These are phyloP conservation scores for Colletotrichum paranaense DNA, from an alignment of 2,329 filamentous ascomycete genomes.

Conservation along the genomic window DNA sequence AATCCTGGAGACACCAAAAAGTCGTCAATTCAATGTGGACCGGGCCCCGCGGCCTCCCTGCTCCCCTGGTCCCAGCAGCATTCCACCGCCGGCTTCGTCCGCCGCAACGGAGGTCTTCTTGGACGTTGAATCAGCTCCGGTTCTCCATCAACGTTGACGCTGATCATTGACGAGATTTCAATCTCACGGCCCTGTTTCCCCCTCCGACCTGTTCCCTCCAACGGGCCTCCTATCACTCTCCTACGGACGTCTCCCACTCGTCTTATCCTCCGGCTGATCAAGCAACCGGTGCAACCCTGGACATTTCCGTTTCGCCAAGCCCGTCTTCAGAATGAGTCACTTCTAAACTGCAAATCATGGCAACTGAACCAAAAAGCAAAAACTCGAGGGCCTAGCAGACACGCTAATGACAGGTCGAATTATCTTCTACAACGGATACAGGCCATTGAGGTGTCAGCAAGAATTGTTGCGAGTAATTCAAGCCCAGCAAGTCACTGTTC, in stretches of 20 bases:
- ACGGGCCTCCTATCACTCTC: no score
- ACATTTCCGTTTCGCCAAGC: slow-evolving; percentile 16
- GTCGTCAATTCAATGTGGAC: not conserved
- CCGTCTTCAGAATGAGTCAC: slow-evolving; percentile 4
- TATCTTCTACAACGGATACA: not conserved
- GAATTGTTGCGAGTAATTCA: not conserved
- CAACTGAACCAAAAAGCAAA: not conserved
- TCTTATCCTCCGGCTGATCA: slow-evolving; percentile 8
- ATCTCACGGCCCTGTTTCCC: not conserved
- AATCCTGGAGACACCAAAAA: not conserved
- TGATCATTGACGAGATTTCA: not conserved
- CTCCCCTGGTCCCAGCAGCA: not conserved
- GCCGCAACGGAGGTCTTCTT: slow-evolving; percentile 10
- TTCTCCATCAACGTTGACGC: not conserved
- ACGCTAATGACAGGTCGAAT: no score
- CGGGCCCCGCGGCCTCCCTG: slow-evolving; percentile 1
- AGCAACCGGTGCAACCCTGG: slow-evolving; percentile 6
- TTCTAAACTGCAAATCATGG: not conserved
- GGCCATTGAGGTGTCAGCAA: not conserved
- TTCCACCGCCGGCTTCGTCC: slow-evolving; percentile 22
- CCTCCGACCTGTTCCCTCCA: not conserved
- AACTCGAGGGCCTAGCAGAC: not conserved
- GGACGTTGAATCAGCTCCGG: not conserved
- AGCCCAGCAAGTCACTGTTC: not conserved
- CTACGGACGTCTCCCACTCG: not conserved